Conservation (phyloP, 306 rosid genomes). For the Corylus heterophylla region DNA sequence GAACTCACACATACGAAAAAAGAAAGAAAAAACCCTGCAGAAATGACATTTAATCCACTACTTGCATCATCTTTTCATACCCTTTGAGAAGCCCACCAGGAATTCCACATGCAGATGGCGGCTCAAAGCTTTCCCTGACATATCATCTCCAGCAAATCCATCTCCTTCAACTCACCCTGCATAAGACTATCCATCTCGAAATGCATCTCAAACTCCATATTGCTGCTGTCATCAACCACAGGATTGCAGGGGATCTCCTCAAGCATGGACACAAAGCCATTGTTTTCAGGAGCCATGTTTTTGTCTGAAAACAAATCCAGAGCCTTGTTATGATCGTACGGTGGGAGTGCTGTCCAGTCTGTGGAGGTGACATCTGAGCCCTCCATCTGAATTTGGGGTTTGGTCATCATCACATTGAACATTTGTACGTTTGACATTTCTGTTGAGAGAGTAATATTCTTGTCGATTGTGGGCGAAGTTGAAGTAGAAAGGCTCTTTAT, state of each 20-base stretch:
- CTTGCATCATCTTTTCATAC: background rate
- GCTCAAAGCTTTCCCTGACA: slow-evolving; percentile 21
- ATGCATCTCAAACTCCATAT: slow-evolving; percentile 25
- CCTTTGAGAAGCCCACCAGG: background rate
- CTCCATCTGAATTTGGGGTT: background rate
- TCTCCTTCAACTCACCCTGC: slow-evolving; percentile 33
- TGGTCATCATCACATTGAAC: background rate
- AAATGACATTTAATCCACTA: background rate
- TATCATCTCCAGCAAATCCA: slow-evolving; percentile 43
- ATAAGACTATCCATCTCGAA: slow-evolving; percentile 24
- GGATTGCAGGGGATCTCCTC: slow-evolving; percentile 9
- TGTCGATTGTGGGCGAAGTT: background rate
- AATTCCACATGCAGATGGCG: background rate
- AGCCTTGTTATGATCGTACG: background rate
- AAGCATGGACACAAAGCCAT: slow-evolving; percentile 17
- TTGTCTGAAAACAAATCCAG: background rate
- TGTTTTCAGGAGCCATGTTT: background rate
- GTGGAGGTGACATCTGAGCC: background rate
- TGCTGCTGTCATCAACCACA: background rate
- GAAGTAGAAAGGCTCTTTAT: slow-evolving; percentile 37
- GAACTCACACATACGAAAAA: background rate
- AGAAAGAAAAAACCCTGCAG: background rate
- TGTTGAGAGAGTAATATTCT: background rate
- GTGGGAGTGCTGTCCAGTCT: background rate
- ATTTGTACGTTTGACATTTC: background rate